Conservation (phyloP, 2,329 filamentous ascomycete species). For the Colletotrichum neosansevieriae region DNA sequence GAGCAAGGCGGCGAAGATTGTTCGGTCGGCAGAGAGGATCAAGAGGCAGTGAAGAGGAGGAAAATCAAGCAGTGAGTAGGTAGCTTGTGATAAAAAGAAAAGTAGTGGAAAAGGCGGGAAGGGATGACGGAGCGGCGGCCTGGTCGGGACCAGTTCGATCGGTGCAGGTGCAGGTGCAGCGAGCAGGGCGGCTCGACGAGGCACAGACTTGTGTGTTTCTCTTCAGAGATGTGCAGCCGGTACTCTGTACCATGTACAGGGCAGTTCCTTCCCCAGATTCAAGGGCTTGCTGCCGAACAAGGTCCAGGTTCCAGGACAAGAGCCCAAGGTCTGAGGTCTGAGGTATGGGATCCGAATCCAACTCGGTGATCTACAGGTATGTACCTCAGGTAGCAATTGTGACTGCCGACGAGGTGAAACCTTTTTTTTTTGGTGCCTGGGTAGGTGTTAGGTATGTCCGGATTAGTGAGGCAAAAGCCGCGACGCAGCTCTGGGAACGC, state of each 20-base stretch:
- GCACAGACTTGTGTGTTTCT: not conserved
- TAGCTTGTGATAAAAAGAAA: constrained; percentile 26
- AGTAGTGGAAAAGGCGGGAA: constrained; percentile 30
- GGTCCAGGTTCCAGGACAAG: constrained; percentile 15
- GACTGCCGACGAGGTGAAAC: no score
- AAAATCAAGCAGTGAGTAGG: no score
- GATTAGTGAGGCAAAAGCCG: no score
- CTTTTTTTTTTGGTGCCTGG: not conserved
- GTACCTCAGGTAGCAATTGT: no score
- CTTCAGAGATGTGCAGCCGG: not conserved
- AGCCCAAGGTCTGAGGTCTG: constrained; percentile 6
- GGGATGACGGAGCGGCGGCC: constrained; percentile 22
- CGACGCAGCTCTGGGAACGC: no score
- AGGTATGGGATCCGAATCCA: no score
- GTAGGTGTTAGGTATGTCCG: not conserved
- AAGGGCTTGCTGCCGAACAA: constrained; percentile 22
- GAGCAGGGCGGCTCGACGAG: no score
- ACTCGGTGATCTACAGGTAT: no score
- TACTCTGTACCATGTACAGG: constrained; percentile 9
- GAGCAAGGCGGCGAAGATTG: not conserved
- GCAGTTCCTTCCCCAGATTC: constrained; percentile 39
- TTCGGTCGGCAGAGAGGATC: not conserved
- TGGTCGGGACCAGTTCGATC: constrained; percentile 16
- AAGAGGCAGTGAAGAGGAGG: constrained; percentile 2
- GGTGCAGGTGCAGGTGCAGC: no score